Conservation (phyloP, 768 basidiomycete genomes). For the Lentinula lateritia region DNA sequence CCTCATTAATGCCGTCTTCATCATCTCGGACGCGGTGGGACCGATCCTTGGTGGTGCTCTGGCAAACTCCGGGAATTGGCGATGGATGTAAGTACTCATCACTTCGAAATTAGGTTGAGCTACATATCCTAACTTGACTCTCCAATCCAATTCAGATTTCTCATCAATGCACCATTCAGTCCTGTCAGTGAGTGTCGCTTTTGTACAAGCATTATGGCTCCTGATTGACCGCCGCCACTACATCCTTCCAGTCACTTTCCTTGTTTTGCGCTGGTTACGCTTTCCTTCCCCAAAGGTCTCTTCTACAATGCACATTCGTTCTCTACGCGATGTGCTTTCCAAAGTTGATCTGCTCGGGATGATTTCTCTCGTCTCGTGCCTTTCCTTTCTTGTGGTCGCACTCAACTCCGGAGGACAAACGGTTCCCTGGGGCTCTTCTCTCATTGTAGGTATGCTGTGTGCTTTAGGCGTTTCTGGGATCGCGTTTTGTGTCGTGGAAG, state of each 20-base stretch:
- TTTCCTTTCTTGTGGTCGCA: constrained; percentile 19
- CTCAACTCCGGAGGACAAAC: constrained; percentile 22
- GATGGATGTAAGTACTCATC: constrained; percentile 19
- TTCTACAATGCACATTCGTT: constrained; percentile 6
- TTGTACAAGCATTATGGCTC: neutral
- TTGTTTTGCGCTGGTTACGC: constrained; percentile 15
- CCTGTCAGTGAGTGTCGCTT: constrained; percentile 16
- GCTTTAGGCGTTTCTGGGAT: constrained; percentile 16
- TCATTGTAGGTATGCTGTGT: constrained; percentile 18
- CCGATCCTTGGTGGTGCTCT: constrained; percentile 20
- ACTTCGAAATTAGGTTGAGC: neutral
- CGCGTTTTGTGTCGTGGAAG: constrained; percentile 16
- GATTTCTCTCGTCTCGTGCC: constrained; percentile 14
- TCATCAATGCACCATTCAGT: constrained; percentile 19
- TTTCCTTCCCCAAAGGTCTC: constrained; percentile 8
- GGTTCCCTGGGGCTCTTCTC: constrained; percentile 18
- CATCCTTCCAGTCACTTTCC: constrained; percentile 14
- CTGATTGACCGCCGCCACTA: neutral
- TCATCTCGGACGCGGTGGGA: constrained; percentile 19
- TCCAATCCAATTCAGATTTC: constrained; percentile 13
- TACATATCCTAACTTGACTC: neutral
- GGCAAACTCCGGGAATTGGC: constrained; percentile 21
- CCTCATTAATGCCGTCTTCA: constrained; percentile 20
- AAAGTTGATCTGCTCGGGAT: constrained; percentile 19
- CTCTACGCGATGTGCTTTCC: constrained; percentile 8